Percentiles rank a stretch among this genome's conserved stretches.
Conservation (phyloP, 1,139 yeast genomes). For the Suhomyces anneliseae region DNA sequence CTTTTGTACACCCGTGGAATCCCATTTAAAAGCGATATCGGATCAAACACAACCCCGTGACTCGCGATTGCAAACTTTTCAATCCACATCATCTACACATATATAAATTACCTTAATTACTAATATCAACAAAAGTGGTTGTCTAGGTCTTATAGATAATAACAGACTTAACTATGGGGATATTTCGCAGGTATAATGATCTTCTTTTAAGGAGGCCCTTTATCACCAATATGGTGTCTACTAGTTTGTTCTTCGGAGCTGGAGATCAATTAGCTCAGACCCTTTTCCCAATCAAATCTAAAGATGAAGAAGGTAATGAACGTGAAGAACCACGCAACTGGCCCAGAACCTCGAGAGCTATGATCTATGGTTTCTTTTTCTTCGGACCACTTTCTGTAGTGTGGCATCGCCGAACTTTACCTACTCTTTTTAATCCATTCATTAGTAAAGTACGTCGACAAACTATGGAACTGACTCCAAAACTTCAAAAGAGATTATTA, state of each 20-base stretch:
- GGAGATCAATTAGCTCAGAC: slow-evolving; percentile 78
- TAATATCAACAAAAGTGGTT: background rate
- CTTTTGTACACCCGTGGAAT: no score
- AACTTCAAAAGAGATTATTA: slow-evolving; percentile 17
- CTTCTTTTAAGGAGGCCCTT: slow-evolving; percentile 50
- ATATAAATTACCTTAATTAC: background rate
- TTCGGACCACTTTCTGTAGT: slow-evolving; percentile 75
- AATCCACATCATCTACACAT: background rate
- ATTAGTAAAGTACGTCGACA: slow-evolving; percentile 16
- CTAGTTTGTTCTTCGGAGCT: slow-evolving; percentile 65
- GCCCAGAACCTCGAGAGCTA: slow-evolving; percentile 62
- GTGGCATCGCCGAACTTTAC: slow-evolving; percentile 64
- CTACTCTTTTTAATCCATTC: slow-evolving; percentile 48
- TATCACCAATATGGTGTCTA: slow-evolving; percentile 53
- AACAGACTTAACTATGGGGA: slow-evolving; percentile 13
- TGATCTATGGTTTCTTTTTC: slow-evolving; percentile 69
- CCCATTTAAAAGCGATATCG: no score
- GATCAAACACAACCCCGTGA: background rate
- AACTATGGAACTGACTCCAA: slow-evolving; percentile 17
- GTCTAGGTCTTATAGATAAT: background rate
- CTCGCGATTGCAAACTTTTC: background rate
- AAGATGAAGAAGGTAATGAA: slow-evolving; percentile 17
- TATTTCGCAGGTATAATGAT: slow-evolving; percentile 40
- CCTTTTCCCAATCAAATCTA: slow-evolving; percentile 41
- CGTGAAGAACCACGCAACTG: slow-evolving; percentile 27